Evolutionary conservation across 495 filamentous ascomycete genomes (phyloP).

Genomic region (Niebla homalea): DNA sequence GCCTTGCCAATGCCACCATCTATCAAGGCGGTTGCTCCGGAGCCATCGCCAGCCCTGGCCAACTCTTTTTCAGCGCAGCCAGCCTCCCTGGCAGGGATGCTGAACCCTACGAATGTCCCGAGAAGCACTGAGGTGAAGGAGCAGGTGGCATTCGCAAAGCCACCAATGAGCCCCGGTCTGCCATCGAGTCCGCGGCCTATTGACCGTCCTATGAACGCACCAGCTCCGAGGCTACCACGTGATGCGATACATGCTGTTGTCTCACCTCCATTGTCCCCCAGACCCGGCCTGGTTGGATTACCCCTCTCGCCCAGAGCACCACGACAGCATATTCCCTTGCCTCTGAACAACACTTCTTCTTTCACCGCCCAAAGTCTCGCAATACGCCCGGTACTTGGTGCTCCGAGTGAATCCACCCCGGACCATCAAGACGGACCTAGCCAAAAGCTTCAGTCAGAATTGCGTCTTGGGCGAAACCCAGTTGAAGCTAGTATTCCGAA

Average conservation of each 20-base stretch:
- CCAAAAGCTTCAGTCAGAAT: too few species aligned
- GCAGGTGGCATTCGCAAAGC: slow-evolving; percentile 31
- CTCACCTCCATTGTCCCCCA: slow-evolving; percentile 57
- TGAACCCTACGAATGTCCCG: slow-evolving; percentile 20
- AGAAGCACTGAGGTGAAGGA: slow-evolving; percentile 15
- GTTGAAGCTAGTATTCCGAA: slow-evolving; percentile 2
- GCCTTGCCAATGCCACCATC: slow-evolving; percentile 3
- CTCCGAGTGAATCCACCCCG: not conserved
- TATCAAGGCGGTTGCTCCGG: slow-evolving; percentile 14
- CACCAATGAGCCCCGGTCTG: slow-evolving; percentile 72
- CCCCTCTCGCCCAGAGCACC: slow-evolving; percentile 63
- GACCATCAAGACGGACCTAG: not conserved
- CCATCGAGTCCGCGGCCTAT: slow-evolving; percentile 83
- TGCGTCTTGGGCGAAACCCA: too few species aligned
- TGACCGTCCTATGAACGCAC: slow-evolving; percentile 56
- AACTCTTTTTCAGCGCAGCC: slow-evolving; percentile 16
- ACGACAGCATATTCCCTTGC: slow-evolving; percentile 50
- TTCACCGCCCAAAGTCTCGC: too few species aligned
- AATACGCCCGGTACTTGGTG: too few species aligned
- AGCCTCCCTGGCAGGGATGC: slow-evolving; percentile 25
- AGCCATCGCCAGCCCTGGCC: slow-evolving; percentile 1
- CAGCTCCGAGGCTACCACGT: slow-evolving; percentile 50
- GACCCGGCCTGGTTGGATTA: slow-evolving; percentile 38
- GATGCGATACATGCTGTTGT: slow-evolving; percentile 31
- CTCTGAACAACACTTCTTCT: slow-evolving; percentile 31